phyloP scores from a whole-genome alignment of 1,139 yeast genomes.

The Hemisphaericaspora lyxosophila region DNA sequence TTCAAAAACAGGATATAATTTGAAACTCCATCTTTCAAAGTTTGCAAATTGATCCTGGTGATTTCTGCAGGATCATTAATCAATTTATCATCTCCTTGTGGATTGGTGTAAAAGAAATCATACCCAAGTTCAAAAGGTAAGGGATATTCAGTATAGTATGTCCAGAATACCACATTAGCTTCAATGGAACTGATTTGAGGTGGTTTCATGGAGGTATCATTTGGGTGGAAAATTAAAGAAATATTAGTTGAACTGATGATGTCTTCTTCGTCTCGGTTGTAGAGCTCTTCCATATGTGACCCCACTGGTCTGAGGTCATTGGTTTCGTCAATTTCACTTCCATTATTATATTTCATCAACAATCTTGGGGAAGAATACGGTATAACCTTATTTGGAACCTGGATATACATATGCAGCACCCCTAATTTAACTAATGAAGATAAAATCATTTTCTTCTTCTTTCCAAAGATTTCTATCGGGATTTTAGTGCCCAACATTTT shows the following conservation, averaged over 20 bases:
- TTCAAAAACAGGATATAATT: constrained; percentile 37
- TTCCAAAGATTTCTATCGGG: constrained; percentile 30
- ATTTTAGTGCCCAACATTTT: constrained; percentile 30
- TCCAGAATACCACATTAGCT: constrained; percentile 41
- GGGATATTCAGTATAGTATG: constrained; percentile 44
- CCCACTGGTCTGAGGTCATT: constrained; percentile 18
- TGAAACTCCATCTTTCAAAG: constrained; percentile 34
- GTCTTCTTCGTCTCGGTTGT: constrained; percentile 29
- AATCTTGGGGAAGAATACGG: constrained; percentile 42
- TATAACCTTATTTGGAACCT: constrained; percentile 36
- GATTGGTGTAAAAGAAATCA: constrained; percentile 42
- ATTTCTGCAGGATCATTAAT: constrained; percentile 29
- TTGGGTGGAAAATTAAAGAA: constrained; percentile 19
- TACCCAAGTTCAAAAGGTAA: constrained; percentile 41
- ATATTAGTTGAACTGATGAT: constrained; percentile 23
- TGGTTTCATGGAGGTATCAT: constrained; percentile 25
- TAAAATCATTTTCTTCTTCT: constrained; percentile 40
- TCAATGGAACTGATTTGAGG: constrained; percentile 37
- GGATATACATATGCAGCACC: constrained; percentile 31
- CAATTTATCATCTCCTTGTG: constrained; percentile 13
- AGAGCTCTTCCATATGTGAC: constrained; percentile 31
- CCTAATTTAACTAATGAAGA: constrained; percentile 39
- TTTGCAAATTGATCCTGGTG: constrained; percentile 38
- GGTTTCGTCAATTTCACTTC: constrained; percentile 11
- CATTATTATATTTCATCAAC: constrained; percentile 37